Evolutionary conservation across 176 grass and related monocot species (phyloP), one percentile per base, ranked within the genome.

Genomic region (Themeda triandra): DNA sequence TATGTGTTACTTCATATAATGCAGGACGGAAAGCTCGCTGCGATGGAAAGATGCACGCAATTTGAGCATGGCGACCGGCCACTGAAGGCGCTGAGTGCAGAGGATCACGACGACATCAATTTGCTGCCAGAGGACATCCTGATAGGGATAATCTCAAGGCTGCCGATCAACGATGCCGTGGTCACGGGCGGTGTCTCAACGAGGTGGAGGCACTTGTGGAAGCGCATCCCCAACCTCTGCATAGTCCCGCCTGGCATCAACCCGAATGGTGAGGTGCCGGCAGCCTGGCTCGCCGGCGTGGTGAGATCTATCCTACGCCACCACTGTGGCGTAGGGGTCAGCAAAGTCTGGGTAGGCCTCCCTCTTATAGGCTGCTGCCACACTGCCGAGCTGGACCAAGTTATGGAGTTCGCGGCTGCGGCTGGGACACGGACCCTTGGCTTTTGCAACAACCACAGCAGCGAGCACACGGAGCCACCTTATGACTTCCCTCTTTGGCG

Each of bases 241-340:
- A 6, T 53, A 0, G 0, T 0, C 21, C 18, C 18, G 6, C 0
- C 0, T 2, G 0, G 1, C 19, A 23, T 56, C 53, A 56, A n/a
- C 6, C 19, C 23, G 53, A 56, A 56, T 23, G 21, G 0, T 6
- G 0, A 56, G 53, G 19, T 2, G 63, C 29, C 3, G 63, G 63
- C 13, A 6, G 63, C 1, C 28, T 1, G 63, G 29, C 0, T 33
- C 6, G 30, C 15, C 0, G 37, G 9, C 68, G 69, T 24, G 19
- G 69, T 40, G 69, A 71, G 39, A n/a, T 44, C 69, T 24, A 39
- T 44, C 39, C 37, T 71, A 5, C 5, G 69, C 23, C 69, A 71
- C 37, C 69, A 71, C 39, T 0, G 39, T 0, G 69, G 69, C 12
- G 11, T 13, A n/a, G 39, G 37, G 23, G 23, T 71, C 39, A 24